Percentiles rank a stretch among this genome's conserved stretches.
Conservation (phyloP, 2,329 filamentous ascomycete genomes). For the Triangularia verruculosa region DNA sequence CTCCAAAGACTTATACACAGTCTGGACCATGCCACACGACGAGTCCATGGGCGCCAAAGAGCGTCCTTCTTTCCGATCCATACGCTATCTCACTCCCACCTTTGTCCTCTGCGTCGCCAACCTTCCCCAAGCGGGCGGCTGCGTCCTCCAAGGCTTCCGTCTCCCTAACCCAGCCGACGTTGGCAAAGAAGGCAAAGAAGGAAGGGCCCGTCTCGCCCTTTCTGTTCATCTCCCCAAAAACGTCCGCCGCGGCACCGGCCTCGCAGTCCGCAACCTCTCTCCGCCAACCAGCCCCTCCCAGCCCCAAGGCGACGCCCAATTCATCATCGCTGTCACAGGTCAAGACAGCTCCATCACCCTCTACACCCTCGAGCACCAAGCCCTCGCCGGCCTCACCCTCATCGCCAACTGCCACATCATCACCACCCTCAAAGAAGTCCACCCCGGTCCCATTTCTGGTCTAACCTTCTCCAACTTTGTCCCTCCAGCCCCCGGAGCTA, state of each 20-base stretch:
- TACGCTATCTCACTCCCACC: constrained; percentile 57
- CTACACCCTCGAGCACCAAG: constrained; percentile 70
- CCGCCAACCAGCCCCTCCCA: constrained; percentile 50
- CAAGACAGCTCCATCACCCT: constrained; percentile 76
- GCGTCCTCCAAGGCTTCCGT: constrained; percentile 55
- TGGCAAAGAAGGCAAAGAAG: constrained; percentile 20
- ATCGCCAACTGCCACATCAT: constrained; percentile 53
- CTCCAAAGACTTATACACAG: constrained; percentile 44
- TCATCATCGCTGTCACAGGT: constrained; percentile 75
- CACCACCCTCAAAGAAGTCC: constrained; percentile 51
- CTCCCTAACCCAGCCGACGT: constrained; percentile 38
- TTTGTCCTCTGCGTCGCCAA: constrained; percentile 59
- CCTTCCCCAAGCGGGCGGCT: constrained; percentile 56
- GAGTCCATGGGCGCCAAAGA: constrained; percentile 36
- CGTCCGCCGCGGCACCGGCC: constrained; percentile 71
- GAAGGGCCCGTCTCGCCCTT: constrained; percentile 48
- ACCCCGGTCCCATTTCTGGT: constrained; percentile 57
- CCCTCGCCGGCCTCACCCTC: constrained; percentile 45
- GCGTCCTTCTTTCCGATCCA: constrained; percentile 53
- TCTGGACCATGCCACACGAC: constrained; percentile 55
- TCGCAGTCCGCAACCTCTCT: constrained; percentile 72
- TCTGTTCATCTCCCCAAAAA: constrained; percentile 59
- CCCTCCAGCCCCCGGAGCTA: constrained; percentile 29
- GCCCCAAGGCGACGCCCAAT: constrained; percentile 64
- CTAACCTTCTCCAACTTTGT: constrained; percentile 57